Percentiles rank a stretch among this genome's conserved stretches.
phyloP scores from a whole-genome alignment of 345 rosid species.

The Acer campestre region DNA sequence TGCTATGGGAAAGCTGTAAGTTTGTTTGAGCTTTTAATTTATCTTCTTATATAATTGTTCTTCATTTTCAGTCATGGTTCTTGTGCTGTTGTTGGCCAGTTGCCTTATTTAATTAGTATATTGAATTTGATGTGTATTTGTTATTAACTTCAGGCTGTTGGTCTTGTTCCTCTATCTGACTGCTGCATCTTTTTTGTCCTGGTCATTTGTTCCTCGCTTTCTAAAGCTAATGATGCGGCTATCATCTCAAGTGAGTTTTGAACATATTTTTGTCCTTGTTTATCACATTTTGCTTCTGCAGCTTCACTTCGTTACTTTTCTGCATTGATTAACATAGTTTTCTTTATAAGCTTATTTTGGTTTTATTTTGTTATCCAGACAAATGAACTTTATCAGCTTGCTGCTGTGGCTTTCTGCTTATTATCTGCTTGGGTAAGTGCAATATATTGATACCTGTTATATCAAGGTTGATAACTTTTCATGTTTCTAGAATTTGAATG shows the following conservation, averaged over 20 bases:
- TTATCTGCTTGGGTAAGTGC: conserved; percentile 97
- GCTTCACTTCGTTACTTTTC: conserved; percentile 19
- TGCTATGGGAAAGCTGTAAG: conserved; percentile 96
- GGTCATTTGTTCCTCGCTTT: conserved; percentile 98
- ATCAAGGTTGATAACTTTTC: background rate
- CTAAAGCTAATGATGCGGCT: conserved; percentile 90
- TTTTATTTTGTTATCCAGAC: conserved; percentile 57
- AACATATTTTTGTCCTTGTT: background rate
- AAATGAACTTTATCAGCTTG: conserved; percentile 98
- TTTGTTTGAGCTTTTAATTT: conserved; percentile 20
- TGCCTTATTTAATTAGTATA: conserved; percentile 13
- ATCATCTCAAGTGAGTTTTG: conserved; percentile 92
- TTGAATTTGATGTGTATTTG: conserved; percentile 1
- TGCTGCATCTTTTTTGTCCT: conserved; percentile 75
- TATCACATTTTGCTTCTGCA: background rate
- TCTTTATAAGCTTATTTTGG: conserved; percentile 9
- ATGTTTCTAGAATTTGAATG: background rate
- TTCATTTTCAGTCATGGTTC: conserved; percentile 11
- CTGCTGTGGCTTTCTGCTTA: conserved; percentile 97
- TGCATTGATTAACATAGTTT: background rate
- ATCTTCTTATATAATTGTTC: background rate
- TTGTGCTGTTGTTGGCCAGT: background rate
- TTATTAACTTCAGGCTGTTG: conserved; percentile 60
- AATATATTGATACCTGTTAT: conserved; percentile 6
- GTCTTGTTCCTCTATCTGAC: conserved; percentile 75